A percentile compares a stretch with the other conserved stretches of the same genome.
Evolutionary conservation across 2,329 filamentous ascomycete genomes (phyloP).

Genomic region (Sphaerostilbella broomeana): DNA sequence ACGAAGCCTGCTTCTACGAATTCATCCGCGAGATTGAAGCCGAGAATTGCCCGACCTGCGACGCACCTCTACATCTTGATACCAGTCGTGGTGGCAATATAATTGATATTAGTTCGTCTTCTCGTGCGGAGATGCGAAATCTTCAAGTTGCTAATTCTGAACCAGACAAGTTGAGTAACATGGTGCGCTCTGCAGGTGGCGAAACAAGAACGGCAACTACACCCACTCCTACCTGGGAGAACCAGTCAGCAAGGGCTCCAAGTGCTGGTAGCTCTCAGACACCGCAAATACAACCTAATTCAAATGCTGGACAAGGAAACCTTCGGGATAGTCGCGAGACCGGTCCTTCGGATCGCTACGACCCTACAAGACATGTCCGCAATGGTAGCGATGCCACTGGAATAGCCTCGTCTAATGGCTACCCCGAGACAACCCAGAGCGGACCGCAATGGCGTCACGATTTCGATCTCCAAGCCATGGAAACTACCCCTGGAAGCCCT

Average conservation of each 20-base stretch:
- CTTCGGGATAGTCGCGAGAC: constrained; percentile 46
- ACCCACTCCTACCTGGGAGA: constrained; percentile 63
- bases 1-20: constrained; percentile 98
- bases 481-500: constrained; percentile 72
- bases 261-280: constrained; percentile 40
- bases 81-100: constrained; percentile 90
- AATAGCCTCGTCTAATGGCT: constrained; percentile 68
- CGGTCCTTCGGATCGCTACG: constrained; percentile 38
- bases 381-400: constrained; percentile 76
- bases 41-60: constrained; percentile 89
- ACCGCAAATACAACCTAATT: constrained; percentile 28
- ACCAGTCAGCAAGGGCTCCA: constrained; percentile 47
- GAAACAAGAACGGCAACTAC: constrained; percentile 52
- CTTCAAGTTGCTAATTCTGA: constrained; percentile 21
- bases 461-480: constrained; percentile 95
- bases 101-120: constrained; percentile 68
- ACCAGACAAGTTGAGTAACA: constrained; percentile 86
- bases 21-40: constrained; percentile 93
- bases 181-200: constrained; percentile 71
- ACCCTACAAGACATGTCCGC: constrained; percentile 54
- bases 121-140: constrained; percentile 18
- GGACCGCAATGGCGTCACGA: constrained; percentile 72
- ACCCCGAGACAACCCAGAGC: constrained; percentile 67
- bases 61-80: constrained; percentile 85
- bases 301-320: constrained; percentile 25